phyloP scores from a whole-genome alignment of 2,329 filamentous ascomycete genomes.

The Didymella pinodella region DNA sequence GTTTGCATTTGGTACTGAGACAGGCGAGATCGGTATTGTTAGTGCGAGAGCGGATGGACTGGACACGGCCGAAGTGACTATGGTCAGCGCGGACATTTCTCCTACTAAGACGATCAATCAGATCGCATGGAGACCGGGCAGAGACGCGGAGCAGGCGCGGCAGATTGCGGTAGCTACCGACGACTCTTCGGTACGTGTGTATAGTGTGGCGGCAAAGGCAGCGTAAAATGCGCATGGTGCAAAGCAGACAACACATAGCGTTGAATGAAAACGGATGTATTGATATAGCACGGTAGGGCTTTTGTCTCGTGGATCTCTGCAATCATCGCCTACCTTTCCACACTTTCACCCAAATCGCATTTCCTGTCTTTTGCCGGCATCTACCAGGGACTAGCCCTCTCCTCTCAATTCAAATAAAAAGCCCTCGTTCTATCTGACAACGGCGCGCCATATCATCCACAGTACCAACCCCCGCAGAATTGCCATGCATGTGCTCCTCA shows the following conservation, averaged over 20 bases:
- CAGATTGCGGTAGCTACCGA: constrained; percentile 54
- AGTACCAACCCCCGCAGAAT: too few relatives aligned
- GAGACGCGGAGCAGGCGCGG: constrained; percentile 15
- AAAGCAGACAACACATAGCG: neutral
- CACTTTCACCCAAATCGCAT: too few relatives aligned
- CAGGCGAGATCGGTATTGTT: constrained; percentile 37
- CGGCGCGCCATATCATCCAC: too few relatives aligned
- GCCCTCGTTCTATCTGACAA: too few relatives aligned
- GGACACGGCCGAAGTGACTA: constrained; percentile 27
- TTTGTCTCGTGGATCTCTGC: too few relatives aligned
- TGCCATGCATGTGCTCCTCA: too few relatives aligned
- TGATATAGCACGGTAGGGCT: too few relatives aligned
- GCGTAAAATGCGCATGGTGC: neutral
- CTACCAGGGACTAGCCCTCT: too few relatives aligned
- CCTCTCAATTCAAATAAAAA: too few relatives aligned
- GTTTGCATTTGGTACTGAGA: constrained; percentile 48
- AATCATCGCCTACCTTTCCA: too few relatives aligned
- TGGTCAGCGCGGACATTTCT: constrained; percentile 23
- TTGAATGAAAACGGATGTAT: too few relatives aligned
- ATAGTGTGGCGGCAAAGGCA: constrained; percentile 23
- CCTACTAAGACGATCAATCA: constrained; percentile 45
- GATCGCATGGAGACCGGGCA: constrained; percentile 44
- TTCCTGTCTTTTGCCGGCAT: too few relatives aligned
- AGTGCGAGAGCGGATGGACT: constrained; percentile 12
- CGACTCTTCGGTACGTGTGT: constrained; percentile 52